Conservation (phyloP, 1,284 basidiomycete species). For the Wallemia ichthyophaga region DNA sequence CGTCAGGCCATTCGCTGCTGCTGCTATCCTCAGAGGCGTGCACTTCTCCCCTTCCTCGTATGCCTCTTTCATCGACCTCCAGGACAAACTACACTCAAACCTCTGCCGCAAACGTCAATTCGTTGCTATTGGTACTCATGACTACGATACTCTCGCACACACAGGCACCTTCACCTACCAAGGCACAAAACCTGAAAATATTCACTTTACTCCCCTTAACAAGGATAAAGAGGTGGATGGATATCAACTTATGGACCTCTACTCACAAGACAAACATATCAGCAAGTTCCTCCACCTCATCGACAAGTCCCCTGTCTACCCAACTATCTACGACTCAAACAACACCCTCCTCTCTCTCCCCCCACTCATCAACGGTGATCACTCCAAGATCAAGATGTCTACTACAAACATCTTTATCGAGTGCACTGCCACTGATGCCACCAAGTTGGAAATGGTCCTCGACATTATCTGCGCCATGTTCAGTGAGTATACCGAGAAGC, state of each 20-base stretch:
- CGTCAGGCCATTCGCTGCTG: conserved; percentile 72
- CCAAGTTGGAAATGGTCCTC: conserved; percentile 78
- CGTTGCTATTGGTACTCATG: conserved; percentile 91
- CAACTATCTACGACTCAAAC: conserved; percentile 77
- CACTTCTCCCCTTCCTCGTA: conserved; percentile 60
- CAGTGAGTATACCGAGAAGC: conserved; percentile 72
- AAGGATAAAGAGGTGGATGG: conserved; percentile 24
- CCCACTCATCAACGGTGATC: conserved; percentile 90
- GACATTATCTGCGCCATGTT: conserved; percentile 93
- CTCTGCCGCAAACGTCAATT: conserved; percentile 66
- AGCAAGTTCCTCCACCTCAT: conserved; percentile 73
- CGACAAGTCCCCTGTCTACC: conserved; percentile 78
- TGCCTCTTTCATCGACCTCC: conserved; percentile 88
- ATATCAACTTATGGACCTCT: background rate
- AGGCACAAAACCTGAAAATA: conserved; percentile 56
- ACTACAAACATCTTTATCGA: conserved; percentile 92
- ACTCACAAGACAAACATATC: conserved; percentile 71
- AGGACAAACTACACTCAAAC: conserved; percentile 95
- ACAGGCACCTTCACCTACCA: conserved; percentile 37
- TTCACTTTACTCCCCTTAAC: conserved; percentile 63
- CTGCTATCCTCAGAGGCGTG: conserved; percentile 30
- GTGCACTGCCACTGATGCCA: conserved; percentile 88
- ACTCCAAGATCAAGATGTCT: conserved; percentile 85
- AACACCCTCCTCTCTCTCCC: conserved; percentile 82
- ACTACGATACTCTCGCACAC: conserved; percentile 73